Evolutionary conservation across 768 basidiomycete species (phyloP), one percentile per base, ranked within the genome.

Genomic region (Termitomyces titanicus): DNA sequence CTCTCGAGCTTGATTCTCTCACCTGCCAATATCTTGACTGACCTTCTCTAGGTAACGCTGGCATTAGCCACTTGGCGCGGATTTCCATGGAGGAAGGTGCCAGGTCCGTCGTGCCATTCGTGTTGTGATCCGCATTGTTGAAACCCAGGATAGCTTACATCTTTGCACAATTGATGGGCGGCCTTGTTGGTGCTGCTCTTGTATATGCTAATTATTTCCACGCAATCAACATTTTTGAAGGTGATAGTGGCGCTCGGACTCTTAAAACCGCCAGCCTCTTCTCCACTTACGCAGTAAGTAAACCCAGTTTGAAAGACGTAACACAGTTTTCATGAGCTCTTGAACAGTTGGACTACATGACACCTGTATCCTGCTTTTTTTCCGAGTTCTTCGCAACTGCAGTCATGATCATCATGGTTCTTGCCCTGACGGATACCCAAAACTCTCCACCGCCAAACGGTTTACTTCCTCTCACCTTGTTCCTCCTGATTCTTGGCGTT

Each of bases 51-150:
- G 81, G 75, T 88, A 25, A 89, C 87, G 13, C 68, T 89, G 48
- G 77, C 81, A 18, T 61, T 87, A 27, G 84, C 83, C 8, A 73
- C 80, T n/a, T 79, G 81, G 68, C 83, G 87, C 54, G 74, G 74
- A 54, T 89, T 89, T 67, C 85, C 86, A 1, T 84, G 84, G 82
- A 78, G 75, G 59, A 89, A 89, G 64, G 87, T 86, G 0, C 88
- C 88, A 1, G 71, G 61, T 73, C 54, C 43, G 69, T 44, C 9
- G 9, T 22, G 29, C 11, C 24, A 15, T 22, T 7, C n/a, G 38
- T 22, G 20, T 33, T 35, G 31, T 43, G 35, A 47, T 47, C 38
- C 9, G 17, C n/a, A 31, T 52, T 37, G 20, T 20, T 42, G 18
- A 57, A 29, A 24, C 18, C 24, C 25, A 37, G 43, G 20, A 29